Base-by-base conservation (phyloP, 1,139 yeast genomes). In the Taphrina deformans region DNA sequence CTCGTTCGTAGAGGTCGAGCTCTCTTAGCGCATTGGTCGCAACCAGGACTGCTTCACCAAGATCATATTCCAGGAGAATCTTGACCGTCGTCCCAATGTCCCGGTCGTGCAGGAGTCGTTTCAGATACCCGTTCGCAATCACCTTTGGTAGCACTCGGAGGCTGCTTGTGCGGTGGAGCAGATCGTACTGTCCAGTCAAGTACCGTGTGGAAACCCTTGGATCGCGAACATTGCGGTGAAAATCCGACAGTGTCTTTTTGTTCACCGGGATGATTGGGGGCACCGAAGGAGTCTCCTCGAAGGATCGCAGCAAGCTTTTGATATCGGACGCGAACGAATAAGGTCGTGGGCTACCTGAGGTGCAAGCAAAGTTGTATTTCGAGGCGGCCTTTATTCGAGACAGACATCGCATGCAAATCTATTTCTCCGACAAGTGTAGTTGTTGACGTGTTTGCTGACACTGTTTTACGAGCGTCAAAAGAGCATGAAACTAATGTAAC, bases 341-440 rank as follows among this genome's bases (percentile, higher is more conserved):
- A 10, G 58, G 31, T 3, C 58, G 29, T 16, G 24, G 5, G 16
- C 38, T 48, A 16, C 58, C 58, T 10, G 58, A 27, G 14, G 21
- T 18, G 58, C 58, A 53, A 16, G 2, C 12, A 12, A 31, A 33
- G 16, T 6, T 24, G 27, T 5, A 9, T 33, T 16, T 33, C 29
- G 44, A 31, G 14, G 55, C 10, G 9, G 55, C 2, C 12, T 44
- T 10, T 9, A 51, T 10, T 14, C 55, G 40, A 21, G 55, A 51
- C 44, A 51, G 44, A 33, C 55, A 51, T 51, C 55, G 55, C 55
- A 51, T 51, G 48, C 48, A 44, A 38, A 31, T 31, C 35, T 10
- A 31, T 10, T 38, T 3, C 41, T 10, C 3, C 41, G 41, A 38
- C n/a, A n/a, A n/a, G n/a, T n/a, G n/a, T n/a, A n/a, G n/a, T n/a